Percentiles rank a stretch among this genome's conserved stretches.
Conservation (phyloP, 495 filamentous ascomycete species). For the Penicillium argentinense region DNA sequence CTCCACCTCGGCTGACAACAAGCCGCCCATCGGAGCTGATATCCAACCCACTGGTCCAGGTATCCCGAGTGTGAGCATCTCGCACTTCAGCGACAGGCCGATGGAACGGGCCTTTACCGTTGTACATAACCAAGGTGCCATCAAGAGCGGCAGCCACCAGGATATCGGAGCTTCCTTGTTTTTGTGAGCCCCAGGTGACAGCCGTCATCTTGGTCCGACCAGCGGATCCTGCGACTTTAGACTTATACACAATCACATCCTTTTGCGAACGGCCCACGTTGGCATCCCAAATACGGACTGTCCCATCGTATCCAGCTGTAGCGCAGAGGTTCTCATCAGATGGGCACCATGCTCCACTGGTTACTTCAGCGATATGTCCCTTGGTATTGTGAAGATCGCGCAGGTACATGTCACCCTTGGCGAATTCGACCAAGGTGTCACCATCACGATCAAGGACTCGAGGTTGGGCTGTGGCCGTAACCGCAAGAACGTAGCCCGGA, state of each 20-base stretch:
- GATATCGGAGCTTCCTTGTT: constrained; percentile 74
- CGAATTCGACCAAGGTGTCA: constrained; percentile 77
- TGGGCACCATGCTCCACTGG: constrained; percentile 85
- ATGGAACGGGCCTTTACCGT: constrained; percentile 82
- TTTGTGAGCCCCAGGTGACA: constrained; percentile 78
- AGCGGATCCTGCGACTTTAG: constrained; percentile 76
- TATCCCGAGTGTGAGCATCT: constrained; percentile 78
- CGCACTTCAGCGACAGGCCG: constrained; percentile 82
- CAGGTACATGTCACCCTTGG: constrained; percentile 97
- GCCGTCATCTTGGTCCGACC: constrained; percentile 93
- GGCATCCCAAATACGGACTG: constrained; percentile 93
- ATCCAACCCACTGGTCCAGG: constrained; percentile 93
- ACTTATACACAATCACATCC: constrained; percentile 94
- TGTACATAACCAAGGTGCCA: constrained; percentile 89
- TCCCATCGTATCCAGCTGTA: constrained; percentile 91
- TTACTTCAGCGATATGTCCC: constrained; percentile 88
- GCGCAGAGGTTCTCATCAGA: constrained; percentile 77
- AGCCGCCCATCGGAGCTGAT: constrained; percentile 88
- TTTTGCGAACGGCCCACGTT: constrained; percentile 84
- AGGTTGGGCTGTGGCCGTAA: constrained; percentile 84
- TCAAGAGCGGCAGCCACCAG: constrained; percentile 86
- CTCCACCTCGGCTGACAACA: constrained; percentile 84
- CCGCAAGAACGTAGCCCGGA: constrained; percentile 78
- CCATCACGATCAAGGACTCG: constrained; percentile 89
- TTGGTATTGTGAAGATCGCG: constrained; percentile 96